Base-by-base conservation (phyloP, 1,139 yeast species). In the Yamadazyma jaroonii region DNA sequence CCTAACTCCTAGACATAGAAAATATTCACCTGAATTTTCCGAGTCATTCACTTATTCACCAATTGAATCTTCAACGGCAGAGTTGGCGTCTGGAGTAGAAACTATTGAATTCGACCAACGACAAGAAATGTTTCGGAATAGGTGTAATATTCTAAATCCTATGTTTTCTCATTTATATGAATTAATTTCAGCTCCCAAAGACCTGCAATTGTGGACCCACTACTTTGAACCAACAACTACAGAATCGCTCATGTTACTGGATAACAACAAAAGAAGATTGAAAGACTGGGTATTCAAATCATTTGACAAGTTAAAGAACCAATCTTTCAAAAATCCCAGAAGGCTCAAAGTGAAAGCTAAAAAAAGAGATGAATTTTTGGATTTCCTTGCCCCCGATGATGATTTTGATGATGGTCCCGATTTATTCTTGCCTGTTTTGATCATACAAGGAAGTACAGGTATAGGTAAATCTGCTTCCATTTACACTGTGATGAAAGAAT, bases 401-500 rank as follows among this genome's bases (percentile, higher is more conserved):
- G 50, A 40, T 10, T 40, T 39, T 25, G 51, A 47, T 10, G 56
- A 53, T 2, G 57, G 47, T 5, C 66, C 61, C 24, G 72, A 66
- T 13, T 41, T 61, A 0, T 79, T 72, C 48, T 73, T 79, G 2
- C 92, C 92, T 0, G 53, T 84, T 5, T 58, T 88, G 49, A 75
- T 92, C 4, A 53, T 92, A 2, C 67, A 72, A 42, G 98, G 98
- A 0, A 77, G 81, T 0, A 57, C 72, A 1, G 96, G 96, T 0
- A 68, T 79, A 7, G 95, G 96, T 1, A 92, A 92, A 56, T 83
- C 95, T 0, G 73, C 89, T 0, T 62, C 90, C 0, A 71, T 92
- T 0, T 78, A 85, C 46, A 79, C 95, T 0, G 75, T 84, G 2
- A 79, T 85, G 54, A 65, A 74, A 7, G 81, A 81, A 39, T 51